Conservation (phyloP, 2,329 filamentous ascomycete genomes). For the Monosporascus sp. region DNA sequence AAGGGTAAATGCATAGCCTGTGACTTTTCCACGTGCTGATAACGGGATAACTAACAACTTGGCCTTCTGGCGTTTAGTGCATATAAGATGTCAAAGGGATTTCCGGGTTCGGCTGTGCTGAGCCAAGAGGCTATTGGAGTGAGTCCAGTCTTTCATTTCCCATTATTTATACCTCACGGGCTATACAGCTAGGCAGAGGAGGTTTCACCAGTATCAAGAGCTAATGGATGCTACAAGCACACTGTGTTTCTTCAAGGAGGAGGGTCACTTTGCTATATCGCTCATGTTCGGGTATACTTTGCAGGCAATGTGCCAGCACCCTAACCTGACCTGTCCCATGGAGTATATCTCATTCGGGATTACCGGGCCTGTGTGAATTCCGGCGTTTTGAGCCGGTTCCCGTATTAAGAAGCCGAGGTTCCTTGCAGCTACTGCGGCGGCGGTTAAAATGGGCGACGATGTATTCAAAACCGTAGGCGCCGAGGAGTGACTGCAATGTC, state of each 20-base stretch:
- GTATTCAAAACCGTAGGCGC: too few relatives aligned
- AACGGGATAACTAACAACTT: conserved; percentile 4
- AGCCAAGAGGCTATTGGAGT: conserved; percentile 28
- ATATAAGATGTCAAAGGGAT: conserved; percentile 21
- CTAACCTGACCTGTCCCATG: conserved; percentile 27
- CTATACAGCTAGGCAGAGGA: conserved; percentile 13
- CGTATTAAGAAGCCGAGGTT: too few relatives aligned
- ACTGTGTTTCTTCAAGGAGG: conserved; percentile 18
- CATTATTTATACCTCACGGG: conserved; percentile 8
- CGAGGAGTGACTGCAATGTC: too few relatives aligned
- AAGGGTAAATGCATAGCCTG: conserved; percentile 19
- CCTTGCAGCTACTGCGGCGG: too few relatives aligned
- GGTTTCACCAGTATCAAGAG: too few relatives aligned
- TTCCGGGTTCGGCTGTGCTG: conserved; percentile 25
- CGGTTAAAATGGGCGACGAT: too few relatives aligned
- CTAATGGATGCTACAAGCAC: conserved; percentile 7
- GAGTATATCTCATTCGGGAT: conserved; percentile 20
- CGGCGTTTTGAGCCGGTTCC: too few relatives aligned
- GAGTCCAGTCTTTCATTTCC: conserved; percentile 14
- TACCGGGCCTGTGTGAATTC: too few relatives aligned
- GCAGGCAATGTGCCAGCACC: conserved; percentile 24
- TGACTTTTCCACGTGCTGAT: not conserved
- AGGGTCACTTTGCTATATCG: conserved; percentile 30
- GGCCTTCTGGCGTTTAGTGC: conserved; percentile 10
- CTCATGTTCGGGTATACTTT: conserved; percentile 31